Conservation (phyloP, 352 stramenopile genomes). For the Pythium scleroteichum region DNA sequence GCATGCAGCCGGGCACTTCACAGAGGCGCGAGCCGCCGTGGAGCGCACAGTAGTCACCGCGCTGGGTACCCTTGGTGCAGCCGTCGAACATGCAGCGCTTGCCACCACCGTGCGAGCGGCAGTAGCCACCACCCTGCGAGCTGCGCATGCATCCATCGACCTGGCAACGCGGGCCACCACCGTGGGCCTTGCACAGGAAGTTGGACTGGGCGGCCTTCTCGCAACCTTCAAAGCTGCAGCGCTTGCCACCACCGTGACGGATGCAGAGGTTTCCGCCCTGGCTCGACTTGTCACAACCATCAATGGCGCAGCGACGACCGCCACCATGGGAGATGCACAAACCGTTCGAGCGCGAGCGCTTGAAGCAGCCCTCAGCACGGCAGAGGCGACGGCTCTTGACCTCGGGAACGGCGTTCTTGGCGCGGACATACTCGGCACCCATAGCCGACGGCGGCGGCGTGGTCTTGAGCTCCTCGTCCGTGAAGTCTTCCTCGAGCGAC, state of each 20-base stretch:
- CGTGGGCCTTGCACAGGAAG: constrained; percentile 84
- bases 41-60: constrained; percentile 73
- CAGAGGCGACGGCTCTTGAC: constrained; percentile 73
- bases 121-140: constrained; percentile 82
- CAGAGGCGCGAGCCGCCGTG: constrained; percentile 85
- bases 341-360: constrained; percentile 84
- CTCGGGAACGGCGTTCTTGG: constrained; percentile 31
- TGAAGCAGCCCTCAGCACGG: constrained; percentile 76
- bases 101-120: constrained; percentile 77
- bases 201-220: constrained; percentile 84
- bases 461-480: constrained; percentile 73
- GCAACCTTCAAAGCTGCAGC: constrained; percentile 74
- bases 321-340: constrained; percentile 86
- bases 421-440: constrained; percentile 3
- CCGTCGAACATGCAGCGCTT: constrained; percentile 82
- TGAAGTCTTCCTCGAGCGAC: constrained; percentile 68
- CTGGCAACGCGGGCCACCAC: constrained; percentile 76
- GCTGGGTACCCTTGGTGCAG: constrained; percentile 83
- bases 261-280: constrained; percentile 84
- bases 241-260: constrained; percentile 82
- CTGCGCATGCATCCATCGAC: constrained; percentile 76
- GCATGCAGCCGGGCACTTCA: constrained; percentile 80
- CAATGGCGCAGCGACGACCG: constrained; percentile 75
- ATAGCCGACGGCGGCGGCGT: constrained; percentile 30
- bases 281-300: constrained; percentile 77